phyloP scores from a whole-genome alignment of 2,329 filamentous ascomycete species.

The Aphanocladium album region DNA sequence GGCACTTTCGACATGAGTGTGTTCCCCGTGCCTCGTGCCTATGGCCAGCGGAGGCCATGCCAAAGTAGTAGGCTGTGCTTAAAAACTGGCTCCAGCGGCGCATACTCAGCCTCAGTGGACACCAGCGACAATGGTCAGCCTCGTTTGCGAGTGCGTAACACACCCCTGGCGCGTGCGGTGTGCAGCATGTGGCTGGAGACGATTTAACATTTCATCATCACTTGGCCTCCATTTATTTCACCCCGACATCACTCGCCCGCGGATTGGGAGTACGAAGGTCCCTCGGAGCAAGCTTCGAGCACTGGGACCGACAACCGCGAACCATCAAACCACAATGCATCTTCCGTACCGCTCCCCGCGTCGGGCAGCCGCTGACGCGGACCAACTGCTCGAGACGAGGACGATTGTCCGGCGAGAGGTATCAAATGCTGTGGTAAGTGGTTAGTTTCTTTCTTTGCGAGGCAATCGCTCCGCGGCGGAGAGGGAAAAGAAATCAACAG shows the following conservation, averaged over 20 bases:
- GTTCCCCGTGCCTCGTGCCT: too few relatives aligned
- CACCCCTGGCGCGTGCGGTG: neutral
- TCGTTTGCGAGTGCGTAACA: neutral
- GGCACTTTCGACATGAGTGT: too few relatives aligned
- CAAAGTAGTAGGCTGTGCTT: too few relatives aligned
- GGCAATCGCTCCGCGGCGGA: too few relatives aligned
- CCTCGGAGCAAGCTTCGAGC: neutral
- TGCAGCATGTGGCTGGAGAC: neutral
- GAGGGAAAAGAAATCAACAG: neutral
- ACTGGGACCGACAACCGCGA: neutral
- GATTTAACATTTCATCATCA: neutral
- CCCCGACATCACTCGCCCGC: neutral
- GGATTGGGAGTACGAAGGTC: neutral
- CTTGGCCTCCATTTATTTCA: neutral
- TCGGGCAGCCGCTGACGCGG: constrained; percentile 3
- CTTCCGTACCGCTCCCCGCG: neutral
- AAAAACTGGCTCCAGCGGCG: too few relatives aligned
- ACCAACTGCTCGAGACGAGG: neutral
- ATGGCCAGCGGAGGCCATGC: too few relatives aligned
- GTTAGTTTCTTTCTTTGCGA: neutral
- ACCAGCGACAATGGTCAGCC: neutral
- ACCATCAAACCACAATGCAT: neutral
- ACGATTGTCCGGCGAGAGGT: neutral
- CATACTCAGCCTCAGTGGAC: constrained; percentile 2
- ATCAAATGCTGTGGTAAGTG: neutral